These are phyloP conservation scores for Bruguiera parviflora DNA, from an alignment of 345 rosid species.

Conservation along the genomic window DNA sequence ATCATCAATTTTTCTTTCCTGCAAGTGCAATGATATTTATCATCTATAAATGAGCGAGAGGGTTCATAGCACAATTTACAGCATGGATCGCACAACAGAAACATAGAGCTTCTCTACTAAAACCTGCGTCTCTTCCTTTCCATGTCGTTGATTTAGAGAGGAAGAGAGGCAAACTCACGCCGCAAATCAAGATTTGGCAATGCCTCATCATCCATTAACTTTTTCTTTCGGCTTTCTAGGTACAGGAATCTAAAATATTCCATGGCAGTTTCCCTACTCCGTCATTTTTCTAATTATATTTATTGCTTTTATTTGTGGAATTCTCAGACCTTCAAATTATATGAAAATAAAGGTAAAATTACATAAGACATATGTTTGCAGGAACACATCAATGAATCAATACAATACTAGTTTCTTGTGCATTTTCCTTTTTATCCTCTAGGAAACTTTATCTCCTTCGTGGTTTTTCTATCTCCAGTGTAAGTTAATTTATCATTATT, in stretches of 20 bases:
- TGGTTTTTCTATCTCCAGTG: slow-evolving; percentile 39
- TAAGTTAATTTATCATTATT: slow-evolving; percentile 14
- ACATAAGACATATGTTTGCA: too few species aligned
- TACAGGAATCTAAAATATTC: not conserved
- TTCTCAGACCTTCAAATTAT: too few species aligned
- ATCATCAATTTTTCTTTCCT: too few species aligned
- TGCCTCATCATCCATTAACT: slow-evolving; percentile 19
- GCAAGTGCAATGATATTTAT: too few species aligned
- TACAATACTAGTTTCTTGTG: not conserved
- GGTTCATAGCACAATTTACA: too few species aligned
- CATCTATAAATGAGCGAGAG: too few species aligned
- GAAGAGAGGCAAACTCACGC: not conserved
- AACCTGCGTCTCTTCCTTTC: not conserved
- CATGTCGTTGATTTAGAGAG: not conserved
- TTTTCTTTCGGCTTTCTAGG: slow-evolving; percentile 35
- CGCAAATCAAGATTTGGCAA: slow-evolving; percentile 13
- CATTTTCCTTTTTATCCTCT: not conserved
- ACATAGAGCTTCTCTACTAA: not conserved
- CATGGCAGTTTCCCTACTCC: too few species aligned
- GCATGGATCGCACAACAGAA: too few species aligned
- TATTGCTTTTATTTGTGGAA: too few species aligned
- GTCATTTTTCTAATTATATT: too few species aligned
- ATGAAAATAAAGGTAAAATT: too few species aligned
- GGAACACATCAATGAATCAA: too few species aligned
- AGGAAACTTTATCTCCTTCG: slow-evolving; percentile 33